A percentile compares a stretch with the other conserved stretches of the same genome.
Conservation (phyloP, 306 rosid genomes). For the Dalbergia oliveri region DNA sequence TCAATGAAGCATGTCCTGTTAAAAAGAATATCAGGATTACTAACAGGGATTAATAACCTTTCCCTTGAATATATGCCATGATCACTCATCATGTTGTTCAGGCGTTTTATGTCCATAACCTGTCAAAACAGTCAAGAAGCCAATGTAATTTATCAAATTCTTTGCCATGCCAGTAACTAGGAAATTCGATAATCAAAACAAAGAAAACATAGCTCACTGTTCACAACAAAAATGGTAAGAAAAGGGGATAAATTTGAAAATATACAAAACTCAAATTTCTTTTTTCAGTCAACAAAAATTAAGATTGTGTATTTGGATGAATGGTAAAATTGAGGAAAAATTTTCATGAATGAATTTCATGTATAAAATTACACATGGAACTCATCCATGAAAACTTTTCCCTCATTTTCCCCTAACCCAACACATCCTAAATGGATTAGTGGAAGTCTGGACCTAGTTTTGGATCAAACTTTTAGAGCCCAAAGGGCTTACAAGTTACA, state of each 20-base stretch:
- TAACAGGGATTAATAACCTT: slow-evolving; percentile 84
- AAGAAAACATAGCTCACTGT: neutral
- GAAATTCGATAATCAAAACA: neutral
- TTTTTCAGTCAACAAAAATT: neutral
- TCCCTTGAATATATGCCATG: slow-evolving; percentile 96
- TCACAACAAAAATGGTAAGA: neutral
- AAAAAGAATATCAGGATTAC: slow-evolving; percentile 65
- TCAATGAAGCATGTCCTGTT: slow-evolving; percentile 79
- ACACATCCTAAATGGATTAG: too few species aligned
- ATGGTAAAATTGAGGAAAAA: too few species aligned
- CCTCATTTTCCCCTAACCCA: too few species aligned
- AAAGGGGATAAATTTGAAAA: neutral
- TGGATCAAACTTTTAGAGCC: neutral
- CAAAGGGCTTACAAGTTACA: neutral
- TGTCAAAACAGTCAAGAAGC: slow-evolving; percentile 41
- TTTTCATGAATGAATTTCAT: too few species aligned
- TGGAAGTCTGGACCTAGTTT: too few species aligned
- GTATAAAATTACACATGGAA: too few species aligned
- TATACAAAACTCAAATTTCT: neutral
- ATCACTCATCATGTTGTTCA: slow-evolving; percentile 98
- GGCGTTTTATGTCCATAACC: slow-evolving; percentile 87
- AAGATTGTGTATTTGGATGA: too few species aligned
- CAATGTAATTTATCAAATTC: slow-evolving; percentile 10
- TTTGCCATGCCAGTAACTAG: neutral
- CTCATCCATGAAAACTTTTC: too few species aligned